These are phyloP conservation scores for Leptographium procerum DNA, from an alignment of 2,329 filamentous ascomycete species.

Conservation along the genomic window DNA sequence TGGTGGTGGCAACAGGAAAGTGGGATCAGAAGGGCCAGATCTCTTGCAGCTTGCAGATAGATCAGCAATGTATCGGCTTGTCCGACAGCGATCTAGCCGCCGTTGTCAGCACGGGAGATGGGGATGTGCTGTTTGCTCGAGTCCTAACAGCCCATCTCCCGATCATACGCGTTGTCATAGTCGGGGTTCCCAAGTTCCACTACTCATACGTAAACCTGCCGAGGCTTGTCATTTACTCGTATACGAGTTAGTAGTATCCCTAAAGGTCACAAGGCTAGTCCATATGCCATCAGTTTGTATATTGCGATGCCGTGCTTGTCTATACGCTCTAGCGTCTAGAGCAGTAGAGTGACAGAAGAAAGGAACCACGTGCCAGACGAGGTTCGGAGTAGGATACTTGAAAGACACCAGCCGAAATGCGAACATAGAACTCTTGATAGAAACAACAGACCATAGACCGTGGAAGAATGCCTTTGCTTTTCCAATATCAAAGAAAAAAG, in stretches of 20 bases:
- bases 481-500: background rate
- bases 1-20: background rate
- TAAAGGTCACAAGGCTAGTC: background rate
- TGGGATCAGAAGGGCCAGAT: background rate
- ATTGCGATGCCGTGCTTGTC: no score
- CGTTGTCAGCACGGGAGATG: background rate
- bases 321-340: background rate
- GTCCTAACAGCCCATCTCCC: background rate
- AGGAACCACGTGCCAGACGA: background rate
- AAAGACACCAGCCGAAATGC: background rate
- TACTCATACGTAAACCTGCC: no score
- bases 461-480: background rate
- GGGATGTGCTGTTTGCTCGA: background rate
- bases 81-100: background rate
- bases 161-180: no score
- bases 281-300: no score
- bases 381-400: background rate
- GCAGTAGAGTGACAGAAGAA: background rate
- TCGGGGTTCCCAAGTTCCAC: no score
- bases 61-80: background rate
- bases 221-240: no score
- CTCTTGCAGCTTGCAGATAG: background rate
- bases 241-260: no score
- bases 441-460: background rate
- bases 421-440: background rate